phyloP scores from a whole-genome alignment of 108 stramenopile species.

The Cyclostephanos invisitatus region DNA sequence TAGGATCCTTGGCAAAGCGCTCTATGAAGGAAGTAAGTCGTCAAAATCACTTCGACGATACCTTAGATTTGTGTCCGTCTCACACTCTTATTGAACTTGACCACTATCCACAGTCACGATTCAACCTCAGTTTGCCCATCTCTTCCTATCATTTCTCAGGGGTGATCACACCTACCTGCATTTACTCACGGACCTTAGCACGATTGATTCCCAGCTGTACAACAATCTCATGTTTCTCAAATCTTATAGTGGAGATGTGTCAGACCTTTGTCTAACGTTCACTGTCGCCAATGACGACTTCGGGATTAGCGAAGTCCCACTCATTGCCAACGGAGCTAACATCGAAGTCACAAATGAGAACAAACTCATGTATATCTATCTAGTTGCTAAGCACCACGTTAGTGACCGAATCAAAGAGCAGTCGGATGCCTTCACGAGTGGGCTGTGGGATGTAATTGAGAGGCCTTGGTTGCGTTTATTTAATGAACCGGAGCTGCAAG shows the following conservation, averaged over 20 bases:
- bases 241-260: slow-evolving; percentile 91
- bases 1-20: slow-evolving; percentile 91
- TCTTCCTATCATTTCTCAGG: slow-evolving; percentile 93
- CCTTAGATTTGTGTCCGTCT: neutral
- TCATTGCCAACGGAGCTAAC: slow-evolving; percentile 86
- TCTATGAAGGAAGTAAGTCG: slow-evolving; percentile 81
- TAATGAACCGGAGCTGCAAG: slow-evolving; percentile 95
- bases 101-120: slow-evolving; percentile 64
- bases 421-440: slow-evolving; percentile 92
- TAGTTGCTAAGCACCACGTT: slow-evolving; percentile 95
- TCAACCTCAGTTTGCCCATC: slow-evolving; percentile 95
- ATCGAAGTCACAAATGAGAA: slow-evolving; percentile 85
- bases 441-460: slow-evolving; percentile 93
- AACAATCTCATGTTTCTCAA: slow-evolving; percentile 96
- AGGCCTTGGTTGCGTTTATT: slow-evolving; percentile 89
- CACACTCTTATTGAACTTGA: neutral
- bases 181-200: slow-evolving; percentile 84
- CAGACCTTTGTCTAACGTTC: slow-evolving; percentile 92
- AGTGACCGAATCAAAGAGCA: slow-evolving; percentile 89
- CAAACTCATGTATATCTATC: slow-evolving; percentile 74
- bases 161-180: slow-evolving; percentile 92
- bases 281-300: slow-evolving; percentile 90
- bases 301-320: slow-evolving; percentile 81
- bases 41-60: neutral
- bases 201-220: slow-evolving; percentile 92